These are phyloP conservation scores for Calonectria leucothoes DNA, from an alignment of 2,329 filamentous ascomycete species.

Conservation along the genomic window DNA sequence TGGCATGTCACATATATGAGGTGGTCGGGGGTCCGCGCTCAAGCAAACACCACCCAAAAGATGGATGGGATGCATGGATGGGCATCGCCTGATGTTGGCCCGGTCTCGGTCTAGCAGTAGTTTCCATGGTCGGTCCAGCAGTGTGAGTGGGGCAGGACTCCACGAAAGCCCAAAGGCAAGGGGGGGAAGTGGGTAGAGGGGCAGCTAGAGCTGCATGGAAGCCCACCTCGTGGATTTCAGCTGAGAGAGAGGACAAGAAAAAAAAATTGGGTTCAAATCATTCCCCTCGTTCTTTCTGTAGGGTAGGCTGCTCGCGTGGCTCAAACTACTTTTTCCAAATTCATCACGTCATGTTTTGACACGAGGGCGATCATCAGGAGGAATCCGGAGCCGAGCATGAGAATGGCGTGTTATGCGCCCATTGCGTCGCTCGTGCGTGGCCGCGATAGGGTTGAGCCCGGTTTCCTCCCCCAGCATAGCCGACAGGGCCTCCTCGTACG, in stretches of 20 bases:
- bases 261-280: neutral
- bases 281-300: constrained; percentile 19
- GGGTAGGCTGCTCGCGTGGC: constrained; percentile 27
- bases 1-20: constrained; percentile 3
- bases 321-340: neutral
- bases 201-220: constrained; percentile 40
- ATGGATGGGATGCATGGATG: constrained; percentile 13
- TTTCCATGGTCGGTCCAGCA: constrained; percentile 11
- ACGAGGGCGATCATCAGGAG: constrained; percentile 20
- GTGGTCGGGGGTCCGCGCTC: constrained; percentile 1
- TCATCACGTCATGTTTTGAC: neutral
- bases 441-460: neutral
- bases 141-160: constrained; percentile 35
- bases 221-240: constrained; percentile 39
- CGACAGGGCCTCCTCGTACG: constrained; percentile 10
- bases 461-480: neutral
- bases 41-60: constrained; percentile 1
- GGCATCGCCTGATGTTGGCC: constrained; percentile 35
- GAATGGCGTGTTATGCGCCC: neutral
- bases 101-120: constrained; percentile 25
- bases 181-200: neutral
- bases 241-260: constrained; percentile 11
- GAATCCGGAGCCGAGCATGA: neutral
- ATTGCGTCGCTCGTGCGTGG: neutral
- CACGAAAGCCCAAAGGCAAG: constrained; percentile 11